Evolutionary conservation across 2,329 filamentous ascomycete genomes (phyloP), one percentile per base, ranked within the genome.

Genomic region (Aspergillus pseudoglaucus): DNA sequence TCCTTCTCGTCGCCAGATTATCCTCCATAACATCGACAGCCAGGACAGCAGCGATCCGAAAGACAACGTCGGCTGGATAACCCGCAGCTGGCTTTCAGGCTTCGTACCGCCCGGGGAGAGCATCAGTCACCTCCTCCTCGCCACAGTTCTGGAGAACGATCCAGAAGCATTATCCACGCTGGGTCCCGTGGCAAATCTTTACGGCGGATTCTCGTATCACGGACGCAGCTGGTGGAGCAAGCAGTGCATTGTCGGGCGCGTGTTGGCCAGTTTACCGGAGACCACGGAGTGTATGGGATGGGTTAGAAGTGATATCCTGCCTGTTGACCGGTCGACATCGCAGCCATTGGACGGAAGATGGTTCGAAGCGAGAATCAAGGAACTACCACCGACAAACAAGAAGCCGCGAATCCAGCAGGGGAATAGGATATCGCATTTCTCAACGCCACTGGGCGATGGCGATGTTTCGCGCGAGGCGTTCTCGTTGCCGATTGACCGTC

Each of bases 181-280:
- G 1, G 78, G 78, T 0, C 69, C 77, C 10, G 66, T 69, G 6
- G 75, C 73, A 0, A 77, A 78, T 53, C 63, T 81, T 0, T 75
- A 78, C 46, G 76, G 78, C 17, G 79, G 78, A 2, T 80, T 82
- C 50, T 59, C 76, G 22, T 79, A 77, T 49, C 55, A 64, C 6
- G 68, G 64, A 3, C 67, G 67, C 30, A 76, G 72, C 42, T 82
- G 75, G 71, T 82, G 79, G 79, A 80, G 77, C 57, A 80, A 79
- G 57, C 67, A 66, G 39, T 78, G 73, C 35, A 67, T 81, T 27
- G 69, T 79, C n/a, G 76, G 75, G 0, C 71, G 77, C 23, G 75
- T 82, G 1, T 50, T 82, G 23, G 73, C 74, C 30, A 69, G 73
- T 38, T 46, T 71, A 23, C 60, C 68, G 6, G 72, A 67, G 12